Base-by-base conservation (phyloP, 2,329 filamentous ascomycete genomes). In the Peltaster fructicola region DNA sequence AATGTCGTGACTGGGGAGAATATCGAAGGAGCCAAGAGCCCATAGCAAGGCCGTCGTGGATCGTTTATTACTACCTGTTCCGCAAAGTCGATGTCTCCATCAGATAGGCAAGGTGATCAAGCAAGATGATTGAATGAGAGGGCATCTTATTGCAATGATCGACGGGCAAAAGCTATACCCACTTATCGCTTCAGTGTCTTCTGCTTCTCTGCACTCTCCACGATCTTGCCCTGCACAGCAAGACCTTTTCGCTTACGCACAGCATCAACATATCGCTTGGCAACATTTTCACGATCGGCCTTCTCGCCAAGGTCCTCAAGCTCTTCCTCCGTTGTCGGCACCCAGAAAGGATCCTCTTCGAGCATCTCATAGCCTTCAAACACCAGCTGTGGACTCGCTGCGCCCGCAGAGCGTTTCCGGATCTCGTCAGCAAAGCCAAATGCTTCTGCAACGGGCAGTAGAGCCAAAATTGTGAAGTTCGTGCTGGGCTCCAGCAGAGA, bases 371-470 rank as follows among this genome's bases (percentile, higher is more conserved):
- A 98, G 1, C 88, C 88, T 6, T 79, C 69, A 47, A 95, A 98
- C 32, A 91, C 75, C 17, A 98, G 63, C 59, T 95, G 88, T 24
- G 88, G 88, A 42, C 80, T 77, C 1, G 88, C 88, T 3, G 78
- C 80, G 3, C 88, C 88, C 5, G 74, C 82, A 1, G 82, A 92
- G 5, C 84, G 68, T 56, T 95, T 95, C 30, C 88, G 72, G 56
- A 98, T 95, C 53, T 98, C 88, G 46, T 95, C 88, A 4, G 71
- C 70, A 56, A 98, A 98, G 1, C 88, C 88, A 48, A 98, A 98
- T 6, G 78, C 88, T 53, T 93, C 84, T 11, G 82, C 85, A 0
- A 92, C 88, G 1, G 88, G 88, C 5, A 98, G 64, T 2, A 84
- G 63, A 0, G 84, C 78, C 26, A 76, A 66, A 47, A 98, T 91